Percentiles rank a stretch among this genome's conserved stretches.
Evolutionary conservation across 805 yeast species (phyloP).

Genomic region (Candida ficus): DNA sequence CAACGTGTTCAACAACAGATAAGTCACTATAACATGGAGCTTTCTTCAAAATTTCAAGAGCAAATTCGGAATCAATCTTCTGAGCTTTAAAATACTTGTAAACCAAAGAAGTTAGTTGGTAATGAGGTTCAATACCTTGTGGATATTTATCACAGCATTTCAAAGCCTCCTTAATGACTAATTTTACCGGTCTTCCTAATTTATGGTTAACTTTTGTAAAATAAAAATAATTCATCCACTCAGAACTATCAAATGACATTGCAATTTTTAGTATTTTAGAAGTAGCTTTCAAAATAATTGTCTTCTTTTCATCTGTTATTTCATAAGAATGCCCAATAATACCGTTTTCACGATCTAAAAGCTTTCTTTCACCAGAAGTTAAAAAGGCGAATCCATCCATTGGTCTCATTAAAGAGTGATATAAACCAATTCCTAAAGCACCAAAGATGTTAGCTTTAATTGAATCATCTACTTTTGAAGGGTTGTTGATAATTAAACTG

Average conservation of each 20-base stretch:
- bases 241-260: slow-evolving; percentile 34
- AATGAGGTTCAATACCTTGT: slow-evolving; percentile 69
- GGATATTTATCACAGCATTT: slow-evolving; percentile 38
- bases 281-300: slow-evolving; percentile 29
- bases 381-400: slow-evolving; percentile 58
- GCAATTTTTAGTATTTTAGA: slow-evolving; percentile 44
- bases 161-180: slow-evolving; percentile 37
- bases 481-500: slow-evolving; percentile 31
- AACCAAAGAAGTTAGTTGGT: slow-evolving; percentile 49
- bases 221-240: slow-evolving; percentile 61
- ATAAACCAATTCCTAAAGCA: slow-evolving; percentile 52
- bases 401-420: slow-evolving; percentile 40
- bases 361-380: slow-evolving; percentile 6
- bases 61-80: slow-evolving; percentile 32
- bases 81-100: slow-evolving; percentile 48
- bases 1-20: slow-evolving; percentile 15
- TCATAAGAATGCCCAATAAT: slow-evolving; percentile 6
- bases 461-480: slow-evolving; percentile 25
- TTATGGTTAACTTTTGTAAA: slow-evolving; percentile 56
- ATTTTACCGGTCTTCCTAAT: slow-evolving; percentile 28
- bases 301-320: slow-evolving; percentile 4
- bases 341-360: slow-evolving; percentile 20
- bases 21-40: slow-evolving; percentile 25
- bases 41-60: slow-evolving; percentile 32
- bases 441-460: slow-evolving; percentile 44